These are phyloP conservation scores for Fusarium sp. DNA, from an alignment of 2,329 filamentous ascomycete genomes.

Conservation along the genomic window DNA sequence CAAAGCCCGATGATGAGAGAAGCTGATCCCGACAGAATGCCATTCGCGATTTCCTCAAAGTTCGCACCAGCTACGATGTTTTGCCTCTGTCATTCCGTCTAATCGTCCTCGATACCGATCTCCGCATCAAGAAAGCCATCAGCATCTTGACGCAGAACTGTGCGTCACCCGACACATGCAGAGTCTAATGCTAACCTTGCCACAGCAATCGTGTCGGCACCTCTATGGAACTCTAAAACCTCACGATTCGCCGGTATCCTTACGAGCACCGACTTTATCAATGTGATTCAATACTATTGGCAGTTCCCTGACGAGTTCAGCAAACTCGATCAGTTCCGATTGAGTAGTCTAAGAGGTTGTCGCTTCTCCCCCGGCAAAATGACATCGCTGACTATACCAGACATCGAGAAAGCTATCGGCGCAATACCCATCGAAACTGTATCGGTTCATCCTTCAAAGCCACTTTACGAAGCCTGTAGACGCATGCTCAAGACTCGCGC, in stretches of 20 bases:
- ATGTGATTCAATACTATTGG: conserved; percentile 99
- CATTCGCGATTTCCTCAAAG: conserved; percentile 94
- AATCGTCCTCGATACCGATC: conserved; percentile 92
- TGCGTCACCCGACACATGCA: conserved; percentile 51
- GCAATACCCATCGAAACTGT: conserved; percentile 92
- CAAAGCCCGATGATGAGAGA: conserved; percentile 3
- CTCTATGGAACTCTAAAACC: conserved; percentile 93
- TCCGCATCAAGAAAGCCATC: conserved; percentile 96
- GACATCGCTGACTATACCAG: conserved; percentile 56
- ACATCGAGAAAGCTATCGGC: conserved; percentile 94
- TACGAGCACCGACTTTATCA: conserved; percentile 97
- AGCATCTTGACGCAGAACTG: conserved; percentile 96
- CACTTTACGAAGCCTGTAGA: conserved; percentile 93
- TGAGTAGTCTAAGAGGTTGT: conserved; percentile 88
- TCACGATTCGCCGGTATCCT: conserved; percentile 94
- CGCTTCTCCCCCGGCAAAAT: neutral
- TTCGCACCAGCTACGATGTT: conserved; percentile 97
- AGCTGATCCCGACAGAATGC: conserved; percentile 68
- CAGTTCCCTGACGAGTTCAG: conserved; percentile 91
- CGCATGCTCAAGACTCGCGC: conserved; percentile 95
- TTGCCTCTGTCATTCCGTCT: conserved; percentile 94
- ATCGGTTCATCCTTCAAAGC: conserved; percentile 89
- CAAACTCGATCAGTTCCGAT: conserved; percentile 90
- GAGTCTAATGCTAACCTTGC: conserved; percentile 21
- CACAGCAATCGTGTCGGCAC: conserved; percentile 93